Evolutionary conservation across 2,329 filamentous ascomycete species (phyloP).

Genomic region (Basipetospora chlamydospora): DNA sequence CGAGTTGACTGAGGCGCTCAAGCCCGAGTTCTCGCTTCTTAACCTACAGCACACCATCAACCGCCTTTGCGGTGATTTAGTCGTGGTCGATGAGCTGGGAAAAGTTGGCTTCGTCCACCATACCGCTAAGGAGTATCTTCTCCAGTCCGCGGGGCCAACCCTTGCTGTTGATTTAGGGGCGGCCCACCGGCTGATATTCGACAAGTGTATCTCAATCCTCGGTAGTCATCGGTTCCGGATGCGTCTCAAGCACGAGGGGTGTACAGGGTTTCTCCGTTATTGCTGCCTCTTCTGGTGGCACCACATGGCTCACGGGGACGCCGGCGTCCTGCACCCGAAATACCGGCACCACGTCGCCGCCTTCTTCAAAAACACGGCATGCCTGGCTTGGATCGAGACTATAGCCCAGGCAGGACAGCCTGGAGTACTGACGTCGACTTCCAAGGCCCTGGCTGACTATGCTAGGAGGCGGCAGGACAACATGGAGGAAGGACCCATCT

Average conservation of each 20-base stretch:
- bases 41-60: conserved; percentile 1
- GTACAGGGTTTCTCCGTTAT: background rate
- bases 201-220: background rate
- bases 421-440: background rate
- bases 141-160: too few relatives aligned
- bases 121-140: background rate
- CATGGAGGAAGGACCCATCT: background rate
- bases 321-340: background rate
- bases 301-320: background rate
- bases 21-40: background rate
- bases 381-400: background rate
- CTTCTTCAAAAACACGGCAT: background rate
- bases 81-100: background rate
- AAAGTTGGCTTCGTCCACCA: background rate
- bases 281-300: background rate
- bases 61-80: conserved; percentile 3
- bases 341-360: too few relatives aligned
- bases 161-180: background rate
- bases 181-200: background rate
- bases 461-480: background rate
- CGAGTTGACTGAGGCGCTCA: background rate
- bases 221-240: background rate
- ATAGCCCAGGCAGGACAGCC: background rate
- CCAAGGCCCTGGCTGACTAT: background rate
- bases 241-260: background rate